Base-by-base conservation (phyloP, 345 rosid species). In the Salix suchowensis region DNA sequence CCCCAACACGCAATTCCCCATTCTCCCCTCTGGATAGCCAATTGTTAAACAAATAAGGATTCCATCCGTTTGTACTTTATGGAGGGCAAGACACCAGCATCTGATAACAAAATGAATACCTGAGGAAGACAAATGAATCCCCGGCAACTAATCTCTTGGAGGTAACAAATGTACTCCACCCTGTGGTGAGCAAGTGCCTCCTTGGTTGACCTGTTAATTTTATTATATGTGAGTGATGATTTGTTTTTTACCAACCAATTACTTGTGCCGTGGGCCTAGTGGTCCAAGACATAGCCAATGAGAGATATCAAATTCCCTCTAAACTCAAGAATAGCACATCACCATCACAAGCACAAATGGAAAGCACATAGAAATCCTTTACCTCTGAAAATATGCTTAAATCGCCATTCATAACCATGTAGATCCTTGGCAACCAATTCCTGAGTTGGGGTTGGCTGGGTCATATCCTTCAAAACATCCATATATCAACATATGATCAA, bases 361-460 rank as follows among this genome's bases (percentile, higher is more conserved):
- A 50, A 39, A 32, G n/a, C 26, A 75, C 21, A 60, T 4, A 26
- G 26, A 12, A 68, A 67, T 30, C 37, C 19, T 32, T 84, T 70
- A 96, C 99, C 99, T 89, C 99, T 88, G 74, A 89, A 93, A 30
- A 96, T 91, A 88, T 96, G 99, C 88, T 90, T 91, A 80, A 96
- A 96, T 78, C 90, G 90, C 99, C 99, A 96, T 79, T 89, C 92
- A 79, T 88, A 91, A 40, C 96, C 94, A 68, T 93, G 99, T 58
- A 96, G 91, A 88, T 96, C 99, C 81, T 89, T 86, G 15, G 98
- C 92, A 75, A 84, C 91, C 84, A 96, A 79, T 81, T 96, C 99
- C 86, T 93, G 99, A 55, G 96, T 90, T 7, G 99, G 99, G 50
- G 91, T 91, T 64, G 89, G 77, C 76, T 93, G 98, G 54, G 81